Evolutionary conservation across 768 basidiomycete genomes (phyloP).

Genomic region (Collybia nuda): DNA sequence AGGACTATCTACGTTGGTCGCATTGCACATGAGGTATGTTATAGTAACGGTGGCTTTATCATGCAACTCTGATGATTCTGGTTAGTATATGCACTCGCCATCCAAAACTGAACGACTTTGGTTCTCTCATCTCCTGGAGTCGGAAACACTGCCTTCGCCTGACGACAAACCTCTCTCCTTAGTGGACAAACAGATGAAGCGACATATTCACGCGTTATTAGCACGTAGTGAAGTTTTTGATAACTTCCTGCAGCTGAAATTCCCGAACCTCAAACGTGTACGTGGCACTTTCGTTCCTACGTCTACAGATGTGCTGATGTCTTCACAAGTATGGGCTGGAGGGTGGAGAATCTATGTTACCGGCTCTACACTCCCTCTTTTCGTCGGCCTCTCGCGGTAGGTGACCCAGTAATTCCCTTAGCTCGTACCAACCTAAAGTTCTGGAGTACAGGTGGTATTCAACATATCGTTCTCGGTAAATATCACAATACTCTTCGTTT

Average conservation of each 20-base stretch:
- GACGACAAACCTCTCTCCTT: conserved; percentile 29
- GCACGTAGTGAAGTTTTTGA: conserved; percentile 81
- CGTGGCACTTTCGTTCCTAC: conserved; percentile 9
- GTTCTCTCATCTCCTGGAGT: conserved; percentile 87
- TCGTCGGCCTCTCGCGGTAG: conserved; percentile 59
- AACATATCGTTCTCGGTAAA: conserved; percentile 62
- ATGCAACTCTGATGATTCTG: not conserved
- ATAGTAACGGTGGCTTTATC: not conserved
- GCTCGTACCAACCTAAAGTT: too few species aligned
- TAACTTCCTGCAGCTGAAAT: conserved; percentile 82
- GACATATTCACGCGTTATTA: conserved; percentile 66
- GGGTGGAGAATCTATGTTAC: conserved; percentile 93
- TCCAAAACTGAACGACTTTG: conserved; percentile 84
- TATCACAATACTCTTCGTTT: not conserved
- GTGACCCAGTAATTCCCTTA: not conserved
- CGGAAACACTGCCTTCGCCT: conserved; percentile 39
- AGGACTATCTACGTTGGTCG: conserved; percentile 76
- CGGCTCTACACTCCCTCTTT: conserved; percentile 81
- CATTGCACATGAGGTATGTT: conserved; percentile 77
- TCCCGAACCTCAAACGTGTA: conserved; percentile 80
- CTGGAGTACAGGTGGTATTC: conserved; percentile 50
- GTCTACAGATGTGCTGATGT: not conserved
- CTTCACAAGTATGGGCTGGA: conserved; percentile 74
- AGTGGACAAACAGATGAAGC: conserved; percentile 37
- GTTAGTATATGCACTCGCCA: conserved; percentile 80